phyloP scores from a whole-genome alignment of 1,284 basidiomycete genomes.

The Mycena citricolor region DNA sequence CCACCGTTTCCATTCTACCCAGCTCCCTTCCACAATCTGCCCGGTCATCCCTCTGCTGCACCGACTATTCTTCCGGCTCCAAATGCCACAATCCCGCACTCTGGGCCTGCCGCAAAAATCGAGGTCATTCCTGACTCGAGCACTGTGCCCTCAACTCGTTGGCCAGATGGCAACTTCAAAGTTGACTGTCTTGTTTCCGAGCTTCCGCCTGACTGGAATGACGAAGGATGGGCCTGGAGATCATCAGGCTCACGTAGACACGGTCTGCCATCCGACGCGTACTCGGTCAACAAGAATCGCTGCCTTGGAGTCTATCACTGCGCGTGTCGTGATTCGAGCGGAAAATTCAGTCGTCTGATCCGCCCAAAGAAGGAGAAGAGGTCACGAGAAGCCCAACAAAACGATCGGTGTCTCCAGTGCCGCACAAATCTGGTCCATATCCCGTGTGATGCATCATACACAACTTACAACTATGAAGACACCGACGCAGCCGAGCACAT shows the following conservation, averaged over 20 bases:
- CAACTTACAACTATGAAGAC: slow-evolving; percentile 1
- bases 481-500: slow-evolving; percentile 1
- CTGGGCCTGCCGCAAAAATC: too few relatives aligned
- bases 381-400: neutral
- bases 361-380: slow-evolving; percentile 5
- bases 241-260: slow-evolving; percentile 6
- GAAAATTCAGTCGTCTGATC: neutral
- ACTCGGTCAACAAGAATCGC: slow-evolving; percentile 2
- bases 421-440: slow-evolving; percentile 1
- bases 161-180: slow-evolving; percentile 8
- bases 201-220: slow-evolving; percentile 2
- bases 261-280: neutral
- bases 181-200: slow-evolving; percentile 3
- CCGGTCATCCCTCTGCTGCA: too few relatives aligned
- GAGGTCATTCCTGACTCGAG: too few relatives aligned
- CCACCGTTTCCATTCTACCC: too few relatives aligned
- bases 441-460: slow-evolving; percentile 3
- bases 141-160: neutral
- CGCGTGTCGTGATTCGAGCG: neutral
- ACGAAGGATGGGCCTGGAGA: slow-evolving; percentile 10
- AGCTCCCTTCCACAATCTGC: too few relatives aligned
- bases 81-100: too few relatives aligned
- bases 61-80: too few relatives aligned
- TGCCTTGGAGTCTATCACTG: slow-evolving; percentile 10
- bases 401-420: slow-evolving; percentile 1